Percentiles rank a stretch among this genome's conserved stretches.
Evolutionary conservation across 495 filamentous ascomycete species (phyloP).

Genomic region (Daldinia caldariorum): DNA sequence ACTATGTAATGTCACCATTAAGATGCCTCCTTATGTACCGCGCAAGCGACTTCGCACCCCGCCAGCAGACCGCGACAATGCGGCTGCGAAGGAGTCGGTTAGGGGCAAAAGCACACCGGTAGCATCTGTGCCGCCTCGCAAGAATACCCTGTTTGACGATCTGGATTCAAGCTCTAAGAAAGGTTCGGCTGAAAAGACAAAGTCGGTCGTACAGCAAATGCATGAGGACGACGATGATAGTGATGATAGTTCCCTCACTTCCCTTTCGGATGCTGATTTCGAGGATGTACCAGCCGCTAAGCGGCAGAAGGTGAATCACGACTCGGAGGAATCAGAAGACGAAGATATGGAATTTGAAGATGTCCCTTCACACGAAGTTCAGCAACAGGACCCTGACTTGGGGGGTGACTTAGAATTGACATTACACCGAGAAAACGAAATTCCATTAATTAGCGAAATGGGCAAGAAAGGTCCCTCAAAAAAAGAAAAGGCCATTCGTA

Average conservation of each 20-base stretch:
- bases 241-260: slow-evolving; percentile 59
- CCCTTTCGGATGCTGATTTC: slow-evolving; percentile 74
- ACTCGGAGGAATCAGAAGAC: slow-evolving; percentile 56
- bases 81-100: slow-evolving; percentile 24
- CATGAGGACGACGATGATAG: slow-evolving; percentile 65
- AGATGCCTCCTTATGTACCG: slow-evolving; percentile 59
- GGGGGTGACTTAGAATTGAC: slow-evolving; percentile 79
- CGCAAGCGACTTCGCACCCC: slow-evolving; percentile 56
- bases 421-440: slow-evolving; percentile 66
- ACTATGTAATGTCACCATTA: slow-evolving; percentile 15
- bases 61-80: slow-evolving; percentile 38
- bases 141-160: slow-evolving; percentile 71
- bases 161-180: slow-evolving; percentile 66
- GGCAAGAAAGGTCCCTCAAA: slow-evolving; percentile 90
- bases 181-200: slow-evolving; percentile 61
- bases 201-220: slow-evolving; percentile 57
- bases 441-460: slow-evolving; percentile 65
- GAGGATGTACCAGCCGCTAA: slow-evolving; percentile 65
- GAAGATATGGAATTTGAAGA: slow-evolving; percentile 90
- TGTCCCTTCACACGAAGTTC: slow-evolving; percentile 63
- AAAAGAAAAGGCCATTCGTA: slow-evolving; percentile 78
- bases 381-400: slow-evolving; percentile 37
- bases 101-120: slow-evolving; percentile 35
- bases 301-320: slow-evolving; percentile 39
- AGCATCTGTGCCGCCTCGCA: slow-evolving; percentile 51